These are phyloP conservation scores for Spergularia marina DNA, from an alignment of 148 eudicot genomes.

Conservation along the genomic window DNA sequence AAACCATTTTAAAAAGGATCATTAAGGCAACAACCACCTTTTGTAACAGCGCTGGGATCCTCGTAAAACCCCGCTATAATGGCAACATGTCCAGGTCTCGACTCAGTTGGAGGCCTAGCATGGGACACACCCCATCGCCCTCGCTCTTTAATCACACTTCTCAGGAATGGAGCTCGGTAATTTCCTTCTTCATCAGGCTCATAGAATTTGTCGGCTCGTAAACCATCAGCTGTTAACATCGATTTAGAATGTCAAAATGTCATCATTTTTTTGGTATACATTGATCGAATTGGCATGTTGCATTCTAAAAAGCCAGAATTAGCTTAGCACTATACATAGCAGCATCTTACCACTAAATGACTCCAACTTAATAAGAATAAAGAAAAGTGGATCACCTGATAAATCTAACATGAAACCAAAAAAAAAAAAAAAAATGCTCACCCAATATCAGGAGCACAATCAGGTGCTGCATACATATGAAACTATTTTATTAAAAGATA, in stretches of 20 bases:
- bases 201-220: slow-evolving; percentile 91
- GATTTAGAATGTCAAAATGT: slow-evolving; percentile 4
- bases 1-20: neutral
- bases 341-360: neutral
- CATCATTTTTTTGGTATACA: neutral
- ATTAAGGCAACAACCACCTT: slow-evolving; percentile 48
- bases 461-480: no score
- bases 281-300: neutral
- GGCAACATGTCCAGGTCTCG: slow-evolving; percentile 98
- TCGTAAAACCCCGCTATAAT: slow-evolving; percentile 97
- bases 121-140: slow-evolving; percentile 99
- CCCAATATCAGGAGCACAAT: neutral
- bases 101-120: slow-evolving; percentile 99
- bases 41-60: slow-evolving; percentile 98
- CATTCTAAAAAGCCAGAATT: neutral
- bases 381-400: neutral
- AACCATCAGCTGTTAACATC: slow-evolving; percentile 81
- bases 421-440: neutral
- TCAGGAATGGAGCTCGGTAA: slow-evolving; percentile 85
- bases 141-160: slow-evolving; percentile 70
- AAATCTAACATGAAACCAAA: neutral
- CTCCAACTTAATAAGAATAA: no score
- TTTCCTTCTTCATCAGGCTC: slow-evolving; percentile 83
- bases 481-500: no score
- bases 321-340: neutral